Conservation (phyloP, 805 yeast genomes). For the Hanseniaspora pseudoguilliermondii region DNA sequence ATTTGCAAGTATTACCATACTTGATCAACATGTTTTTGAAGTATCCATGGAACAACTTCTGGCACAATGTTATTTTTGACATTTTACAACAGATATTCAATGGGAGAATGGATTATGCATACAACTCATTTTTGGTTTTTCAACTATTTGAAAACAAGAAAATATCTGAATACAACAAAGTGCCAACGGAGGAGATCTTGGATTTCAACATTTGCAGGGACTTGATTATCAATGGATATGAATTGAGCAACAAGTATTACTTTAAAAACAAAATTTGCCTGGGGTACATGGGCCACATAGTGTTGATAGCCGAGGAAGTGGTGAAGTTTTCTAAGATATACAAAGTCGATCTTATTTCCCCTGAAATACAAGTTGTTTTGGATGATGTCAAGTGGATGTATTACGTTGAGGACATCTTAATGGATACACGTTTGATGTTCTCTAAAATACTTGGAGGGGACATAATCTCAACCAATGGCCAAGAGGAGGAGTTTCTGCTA, state of each 20-base stretch:
- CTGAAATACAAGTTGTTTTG: constrained; percentile 21
- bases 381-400: constrained; percentile 21
- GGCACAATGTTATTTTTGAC: constrained; percentile 95
- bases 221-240: constrained; percentile 50
- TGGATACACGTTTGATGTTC: constrained; percentile 27
- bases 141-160: constrained; percentile 20
- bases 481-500: constrained; percentile 12
- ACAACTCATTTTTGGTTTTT: constrained; percentile 57
- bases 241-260: constrained; percentile 46
- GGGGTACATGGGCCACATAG: constrained; percentile 96
- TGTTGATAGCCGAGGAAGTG: constrained; percentile 87
- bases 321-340: constrained; percentile 58
- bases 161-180: not conserved
- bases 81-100: constrained; percentile 87
- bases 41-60: constrained; percentile 93
- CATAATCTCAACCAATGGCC: constrained; percentile 11
- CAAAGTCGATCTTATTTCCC: constrained; percentile 26
- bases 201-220: constrained; percentile 49
- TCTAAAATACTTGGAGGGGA: constrained; percentile 29
- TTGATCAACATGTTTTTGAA: constrained; percentile 65
- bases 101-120: constrained; percentile 75
- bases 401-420: constrained; percentile 23
- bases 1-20: constrained; percentile 52
- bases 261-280: constrained; percentile 50
- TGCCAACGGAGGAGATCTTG: constrained; percentile 29